Evolutionary conservation across 2,329 filamentous ascomycete genomes (phyloP).

Genomic region (Corynespora cassiicola): DNA sequence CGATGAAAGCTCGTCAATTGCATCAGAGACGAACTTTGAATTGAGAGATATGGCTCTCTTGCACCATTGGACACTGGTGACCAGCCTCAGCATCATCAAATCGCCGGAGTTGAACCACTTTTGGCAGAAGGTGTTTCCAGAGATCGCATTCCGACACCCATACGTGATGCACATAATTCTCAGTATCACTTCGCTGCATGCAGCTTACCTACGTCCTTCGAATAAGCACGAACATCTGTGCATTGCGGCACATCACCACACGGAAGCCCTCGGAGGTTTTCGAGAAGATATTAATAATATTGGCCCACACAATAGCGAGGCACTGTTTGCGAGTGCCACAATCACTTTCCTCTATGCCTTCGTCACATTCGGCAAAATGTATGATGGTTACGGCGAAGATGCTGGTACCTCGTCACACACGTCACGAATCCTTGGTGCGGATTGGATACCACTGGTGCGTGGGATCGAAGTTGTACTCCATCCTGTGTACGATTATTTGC

Average conservation of each 20-base stretch:
- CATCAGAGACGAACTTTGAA: slow-evolving; percentile 5
- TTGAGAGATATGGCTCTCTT: slow-evolving; percentile 22
- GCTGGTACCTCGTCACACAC: slow-evolving; percentile 4
- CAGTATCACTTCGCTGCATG: slow-evolving; percentile 22
- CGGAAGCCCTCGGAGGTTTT: slow-evolving; percentile 17
- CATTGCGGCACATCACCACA: slow-evolving; percentile 17
- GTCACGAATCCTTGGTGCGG: slow-evolving; percentile 21
- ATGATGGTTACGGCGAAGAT: slow-evolving; percentile 7
- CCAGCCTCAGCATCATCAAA: slow-evolving; percentile 15
- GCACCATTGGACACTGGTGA: slow-evolving; percentile 25
- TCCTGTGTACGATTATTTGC: slow-evolving; percentile 12
- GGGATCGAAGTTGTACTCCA: slow-evolving; percentile 16
- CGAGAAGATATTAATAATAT: slow-evolving; percentile 10
- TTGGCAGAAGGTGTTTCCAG: slow-evolving; percentile 20
- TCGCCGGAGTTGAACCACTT: slow-evolving; percentile 7
- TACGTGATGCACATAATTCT: slow-evolving; percentile 24
- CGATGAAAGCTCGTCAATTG: background rate
- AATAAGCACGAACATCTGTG: slow-evolving; percentile 7
- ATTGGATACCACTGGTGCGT: slow-evolving; percentile 26
- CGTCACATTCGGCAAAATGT: slow-evolving; percentile 21
- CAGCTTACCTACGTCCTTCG: slow-evolving; percentile 15
- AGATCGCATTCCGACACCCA: slow-evolving; percentile 17
- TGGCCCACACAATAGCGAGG: slow-evolving; percentile 11
- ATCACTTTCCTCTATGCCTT: slow-evolving; percentile 25
- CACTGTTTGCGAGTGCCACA: slow-evolving; percentile 19